Base-by-base conservation (phyloP, 139 green algal species). In the Volvox reticuliferus region DNA sequence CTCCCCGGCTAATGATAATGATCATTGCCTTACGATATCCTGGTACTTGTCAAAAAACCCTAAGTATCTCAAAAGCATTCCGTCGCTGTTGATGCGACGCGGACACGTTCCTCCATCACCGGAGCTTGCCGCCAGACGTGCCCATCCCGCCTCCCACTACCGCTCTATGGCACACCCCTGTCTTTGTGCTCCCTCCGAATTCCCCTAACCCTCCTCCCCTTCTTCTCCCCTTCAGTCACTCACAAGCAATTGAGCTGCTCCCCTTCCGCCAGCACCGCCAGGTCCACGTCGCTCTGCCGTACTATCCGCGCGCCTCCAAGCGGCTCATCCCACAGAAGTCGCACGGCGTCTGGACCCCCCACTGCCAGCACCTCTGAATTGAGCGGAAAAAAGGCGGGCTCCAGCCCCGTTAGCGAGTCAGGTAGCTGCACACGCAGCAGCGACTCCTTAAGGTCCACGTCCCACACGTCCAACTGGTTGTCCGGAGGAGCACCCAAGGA, bases 401-500 rank as follows among this genome's bases (percentile, higher is more conserved):
- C 86, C 22, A 89, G 37, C 0, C 67, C 67, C 30, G 37, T 55
- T n/a, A 81, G 68, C 3, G 1, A 1, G 32, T 90, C 86, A 3
- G 55, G 73, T 61, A 90, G 86, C 30, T 16, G 0, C 73, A 90
- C 1, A 17, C 86, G 86, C 30, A 89, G 26, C 50, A 90, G 86
- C 22, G 73, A 37, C 22, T 90, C 86, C 75, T 84, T 85, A 0
- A 26, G 1, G 55, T 89, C 85, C 73, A 90, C 75, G 22, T 90
- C 86, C 86, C 86, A 90, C 73, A 90, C 50, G 21, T 90, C 86
- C 73, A 90, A 61, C 73, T 90, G 73, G 75, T 85, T 37, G 32
- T 90, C 86, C 5, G 86, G 86, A 9, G 32, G 2, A 0, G 22
- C 50, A 1, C 86, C 86, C 12, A 90, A 33, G 2, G 30, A 35